phyloP scores from a whole-genome alignment of 192 early-diverging fungal genomes.

The Mortierella antarctica region DNA sequence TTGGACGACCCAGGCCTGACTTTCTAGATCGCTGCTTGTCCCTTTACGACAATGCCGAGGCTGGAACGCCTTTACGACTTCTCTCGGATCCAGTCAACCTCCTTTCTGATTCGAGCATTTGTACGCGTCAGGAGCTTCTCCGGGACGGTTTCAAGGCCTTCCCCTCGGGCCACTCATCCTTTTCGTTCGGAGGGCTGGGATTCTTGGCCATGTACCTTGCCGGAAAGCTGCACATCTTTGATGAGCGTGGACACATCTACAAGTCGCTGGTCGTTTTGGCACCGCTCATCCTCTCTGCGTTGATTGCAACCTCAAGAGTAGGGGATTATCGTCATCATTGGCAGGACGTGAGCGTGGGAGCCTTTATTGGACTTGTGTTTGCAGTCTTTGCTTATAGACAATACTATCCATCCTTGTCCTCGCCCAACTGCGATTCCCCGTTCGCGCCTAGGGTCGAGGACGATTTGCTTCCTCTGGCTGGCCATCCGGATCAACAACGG shows the following conservation, averaged over 20 bases:
- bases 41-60: slow-evolving; percentile 30
- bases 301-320: slow-evolving; percentile 74
- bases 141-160: slow-evolving; percentile 88
- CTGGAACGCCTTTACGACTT: slow-evolving; percentile 22
- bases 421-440: slow-evolving; percentile 24
- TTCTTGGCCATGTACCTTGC: slow-evolving; percentile 77
- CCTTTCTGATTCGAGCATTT: slow-evolving; percentile 68
- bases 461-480: slow-evolving; percentile 12
- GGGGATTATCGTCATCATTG: slow-evolving; percentile 85
- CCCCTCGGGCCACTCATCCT: slow-evolving; percentile 89
- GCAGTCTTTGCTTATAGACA: slow-evolving; percentile 76
- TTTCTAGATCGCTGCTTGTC: slow-evolving; percentile 62
- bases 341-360: slow-evolving; percentile 76
- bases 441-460: slow-evolving; percentile 39
- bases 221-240: slow-evolving; percentile 79
- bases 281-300: slow-evolving; percentile 67
- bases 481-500: not conserved
- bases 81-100: slow-evolving; percentile 58
- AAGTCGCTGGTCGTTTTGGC: slow-evolving; percentile 72
- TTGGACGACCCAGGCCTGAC: slow-evolving; percentile 63
- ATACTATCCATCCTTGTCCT: slow-evolving; percentile 66
- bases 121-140: slow-evolving; percentile 63
- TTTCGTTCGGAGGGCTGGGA: slow-evolving; percentile 79
- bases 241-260: slow-evolving; percentile 72
- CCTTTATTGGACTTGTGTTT: slow-evolving; percentile 64